Conservation (phyloP, 2,329 filamentous ascomycete species). For the Corniculantispora saksenae region DNA sequence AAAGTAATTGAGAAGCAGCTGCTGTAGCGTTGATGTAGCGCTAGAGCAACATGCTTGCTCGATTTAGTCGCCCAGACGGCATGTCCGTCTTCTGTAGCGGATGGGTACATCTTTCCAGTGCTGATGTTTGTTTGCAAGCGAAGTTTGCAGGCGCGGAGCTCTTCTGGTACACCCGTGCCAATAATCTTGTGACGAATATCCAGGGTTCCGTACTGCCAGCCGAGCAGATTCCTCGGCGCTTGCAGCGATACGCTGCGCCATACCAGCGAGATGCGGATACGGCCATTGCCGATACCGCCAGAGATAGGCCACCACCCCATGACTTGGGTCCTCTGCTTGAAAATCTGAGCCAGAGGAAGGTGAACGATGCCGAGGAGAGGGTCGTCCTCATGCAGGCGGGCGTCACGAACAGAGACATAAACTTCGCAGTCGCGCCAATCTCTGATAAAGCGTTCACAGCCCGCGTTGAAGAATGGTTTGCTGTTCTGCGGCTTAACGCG, state of each 20-base stretch:
- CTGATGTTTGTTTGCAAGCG: slow-evolving; percentile 62
- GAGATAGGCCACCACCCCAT: slow-evolving; percentile 66
- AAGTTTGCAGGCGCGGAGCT: slow-evolving; percentile 52
- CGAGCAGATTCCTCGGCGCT: slow-evolving; percentile 57
- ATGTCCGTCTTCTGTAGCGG: slow-evolving; percentile 35
- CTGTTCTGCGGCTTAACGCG: slow-evolving; percentile 76
- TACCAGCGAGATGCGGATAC: slow-evolving; percentile 68
- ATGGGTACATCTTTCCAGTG: slow-evolving; percentile 57
- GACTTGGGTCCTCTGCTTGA: slow-evolving; percentile 64
- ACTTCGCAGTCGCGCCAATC: slow-evolving; percentile 69
- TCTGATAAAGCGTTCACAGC: slow-evolving; percentile 69
- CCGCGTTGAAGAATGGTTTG: slow-evolving; percentile 78
- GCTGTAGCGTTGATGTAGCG: slow-evolving; percentile 61
- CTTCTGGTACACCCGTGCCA: slow-evolving; percentile 44
- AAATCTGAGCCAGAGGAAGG: slow-evolving; percentile 62
- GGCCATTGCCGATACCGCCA: slow-evolving; percentile 72
- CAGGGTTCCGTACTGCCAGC: slow-evolving; percentile 73
- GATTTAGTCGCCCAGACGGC: slow-evolving; percentile 56
- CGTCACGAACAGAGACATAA: slow-evolving; percentile 67
- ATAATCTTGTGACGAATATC: slow-evolving; percentile 58
- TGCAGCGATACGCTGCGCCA: slow-evolving; percentile 70
- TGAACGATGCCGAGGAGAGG: slow-evolving; percentile 70
- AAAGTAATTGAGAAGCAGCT: slow-evolving; percentile 59
- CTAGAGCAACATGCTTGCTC: slow-evolving; percentile 45
- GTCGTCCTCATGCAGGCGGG: slow-evolving; percentile 69